Percentiles rank a stretch among this genome's conserved stretches.
Evolutionary conservation across 106 monocot species (phyloP).

Genomic region (Vanilla planifolia): DNA sequence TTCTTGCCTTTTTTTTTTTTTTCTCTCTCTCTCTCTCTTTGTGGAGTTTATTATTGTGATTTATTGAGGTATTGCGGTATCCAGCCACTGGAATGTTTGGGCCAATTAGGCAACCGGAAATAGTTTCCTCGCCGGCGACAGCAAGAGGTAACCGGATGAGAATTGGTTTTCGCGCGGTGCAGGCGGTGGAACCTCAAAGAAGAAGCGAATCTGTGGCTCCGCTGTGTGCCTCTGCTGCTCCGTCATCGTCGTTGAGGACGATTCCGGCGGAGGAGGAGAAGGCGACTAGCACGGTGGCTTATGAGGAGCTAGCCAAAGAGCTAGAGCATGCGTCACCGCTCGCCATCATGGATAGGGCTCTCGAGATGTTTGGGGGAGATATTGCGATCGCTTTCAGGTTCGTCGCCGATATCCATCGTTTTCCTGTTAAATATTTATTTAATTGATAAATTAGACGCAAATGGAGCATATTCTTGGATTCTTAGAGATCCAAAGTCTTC

Average conservation of each 20-base stretch:
- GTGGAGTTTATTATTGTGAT: not conserved
- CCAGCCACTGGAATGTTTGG: slow-evolving; percentile 10
- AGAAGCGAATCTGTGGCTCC: slow-evolving; percentile 15
- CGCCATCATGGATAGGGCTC: slow-evolving; percentile 68
- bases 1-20: not conserved
- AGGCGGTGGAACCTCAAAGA: slow-evolving; percentile 25
- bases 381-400: slow-evolving; percentile 93
- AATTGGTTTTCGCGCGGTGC: slow-evolving; percentile 19
- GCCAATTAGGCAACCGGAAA: slow-evolving; percentile 14
- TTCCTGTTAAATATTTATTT: not conserved
- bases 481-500: not conserved
- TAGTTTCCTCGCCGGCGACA: slow-evolving; percentile 3
- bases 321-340: slow-evolving; percentile 57
- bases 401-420: not conserved
- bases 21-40: not conserved
- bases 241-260: slow-evolving; percentile 1
- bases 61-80: slow-evolving; percentile 1
- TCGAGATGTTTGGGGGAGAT: slow-evolving; percentile 59
- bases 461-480: not conserved
- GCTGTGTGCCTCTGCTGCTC: slow-evolving; percentile 13
- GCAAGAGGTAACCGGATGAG: not conserved
- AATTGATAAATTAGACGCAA: not conserved
- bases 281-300: slow-evolving; percentile 23
- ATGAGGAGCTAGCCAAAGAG: slow-evolving; percentile 51
- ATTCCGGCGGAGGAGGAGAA: slow-evolving; percentile 2